phyloP scores from a whole-genome alignment of 2,329 filamentous ascomycete species.

The Calonectria multiphialidica region DNA sequence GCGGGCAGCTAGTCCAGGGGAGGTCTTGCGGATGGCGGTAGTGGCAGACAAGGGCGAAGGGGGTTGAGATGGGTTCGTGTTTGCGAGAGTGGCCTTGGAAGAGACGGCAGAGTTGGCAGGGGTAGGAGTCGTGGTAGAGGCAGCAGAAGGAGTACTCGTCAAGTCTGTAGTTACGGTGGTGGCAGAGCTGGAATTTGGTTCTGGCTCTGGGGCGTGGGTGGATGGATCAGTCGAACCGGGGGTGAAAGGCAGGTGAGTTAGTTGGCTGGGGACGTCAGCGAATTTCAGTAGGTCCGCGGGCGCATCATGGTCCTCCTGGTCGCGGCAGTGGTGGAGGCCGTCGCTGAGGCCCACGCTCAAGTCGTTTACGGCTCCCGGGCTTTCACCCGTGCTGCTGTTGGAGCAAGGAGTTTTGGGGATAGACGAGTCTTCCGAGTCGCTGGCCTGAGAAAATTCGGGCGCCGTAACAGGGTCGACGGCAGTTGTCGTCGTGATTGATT shows the following conservation, averaged over 20 bases:
- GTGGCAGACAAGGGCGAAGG: conserved; percentile 43
- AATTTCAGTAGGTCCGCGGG: conserved; percentile 43
- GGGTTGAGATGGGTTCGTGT: conserved; percentile 39
- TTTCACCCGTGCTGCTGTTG: background rate
- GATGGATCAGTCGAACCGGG: conserved; percentile 43
- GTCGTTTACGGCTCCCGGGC: conserved; percentile 10
- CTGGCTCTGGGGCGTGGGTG: conserved; percentile 39
- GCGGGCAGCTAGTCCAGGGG: conserved; percentile 73
- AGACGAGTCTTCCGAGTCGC: conserved; percentile 18
- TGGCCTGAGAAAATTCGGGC: conserved; percentile 9
- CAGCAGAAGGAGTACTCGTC: conserved; percentile 29
- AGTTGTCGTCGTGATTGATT: conserved; percentile 37
- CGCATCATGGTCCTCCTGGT: conserved; percentile 42
- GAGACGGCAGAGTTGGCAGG: conserved; percentile 35
- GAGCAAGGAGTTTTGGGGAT: conserved; percentile 21
- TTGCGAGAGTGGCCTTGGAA: conserved; percentile 36
- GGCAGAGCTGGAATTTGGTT: conserved; percentile 39
- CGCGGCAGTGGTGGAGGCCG: conserved; percentile 31
- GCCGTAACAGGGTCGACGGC: conserved; percentile 35
- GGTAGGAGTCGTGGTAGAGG: conserved; percentile 30
- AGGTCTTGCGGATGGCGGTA: conserved; percentile 65
- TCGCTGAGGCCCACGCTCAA: conserved; percentile 29
- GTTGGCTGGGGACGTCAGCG: conserved; percentile 44
- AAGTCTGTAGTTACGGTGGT: conserved; percentile 31
- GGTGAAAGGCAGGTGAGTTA: conserved; percentile 43